A percentile compares a stretch with the other conserved stretches of the same genome.
These are phyloP conservation scores for Kazachstania bromeliacearum DNA, from an alignment of 805 yeast species.

Conservation along the genomic window DNA sequence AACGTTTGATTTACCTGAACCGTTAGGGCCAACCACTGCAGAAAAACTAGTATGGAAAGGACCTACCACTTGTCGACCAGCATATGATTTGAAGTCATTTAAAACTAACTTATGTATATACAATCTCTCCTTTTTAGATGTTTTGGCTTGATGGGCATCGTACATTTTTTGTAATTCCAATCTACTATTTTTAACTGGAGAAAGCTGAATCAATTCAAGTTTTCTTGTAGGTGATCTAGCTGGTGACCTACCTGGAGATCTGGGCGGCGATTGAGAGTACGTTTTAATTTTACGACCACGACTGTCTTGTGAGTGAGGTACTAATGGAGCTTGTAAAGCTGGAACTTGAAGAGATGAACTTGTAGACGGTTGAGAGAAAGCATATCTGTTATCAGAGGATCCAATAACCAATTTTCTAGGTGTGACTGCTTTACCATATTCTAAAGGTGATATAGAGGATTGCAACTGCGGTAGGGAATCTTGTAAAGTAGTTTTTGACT, in stretches of 20 bases:
- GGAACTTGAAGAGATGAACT: constrained; percentile 6
- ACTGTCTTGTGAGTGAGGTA: constrained; percentile 27
- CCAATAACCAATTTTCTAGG: constrained; percentile 24
- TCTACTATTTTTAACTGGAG: constrained; percentile 32
- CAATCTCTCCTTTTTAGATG: constrained; percentile 42
- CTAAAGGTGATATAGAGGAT: neutral
- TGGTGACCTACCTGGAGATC: constrained; percentile 14
- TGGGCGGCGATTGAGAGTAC: constrained; percentile 25
- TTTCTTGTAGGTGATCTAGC: constrained; percentile 25
- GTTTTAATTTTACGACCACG: constrained; percentile 28
- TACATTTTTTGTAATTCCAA: constrained; percentile 24
- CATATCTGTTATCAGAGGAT: constrained; percentile 15
- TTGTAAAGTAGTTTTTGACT: too few relatives aligned
- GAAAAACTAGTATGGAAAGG: constrained; percentile 91
- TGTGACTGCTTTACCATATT: neutral
- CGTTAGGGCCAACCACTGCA: constrained; percentile 98
- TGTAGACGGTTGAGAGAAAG: constrained; percentile 18
- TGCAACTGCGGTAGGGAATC: too few relatives aligned
- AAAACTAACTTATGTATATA: constrained; percentile 68
- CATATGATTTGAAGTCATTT: constrained; percentile 88
- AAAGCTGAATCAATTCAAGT: constrained; percentile 34
- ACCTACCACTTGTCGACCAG: constrained; percentile 86
- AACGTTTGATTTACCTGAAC: constrained; percentile 95
- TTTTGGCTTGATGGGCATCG: constrained; percentile 21
- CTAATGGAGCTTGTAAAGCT: constrained; percentile 26